Conservation (phyloP, 2,329 filamentous ascomycete species). For the Paraphaeosphaeria minitans region DNA sequence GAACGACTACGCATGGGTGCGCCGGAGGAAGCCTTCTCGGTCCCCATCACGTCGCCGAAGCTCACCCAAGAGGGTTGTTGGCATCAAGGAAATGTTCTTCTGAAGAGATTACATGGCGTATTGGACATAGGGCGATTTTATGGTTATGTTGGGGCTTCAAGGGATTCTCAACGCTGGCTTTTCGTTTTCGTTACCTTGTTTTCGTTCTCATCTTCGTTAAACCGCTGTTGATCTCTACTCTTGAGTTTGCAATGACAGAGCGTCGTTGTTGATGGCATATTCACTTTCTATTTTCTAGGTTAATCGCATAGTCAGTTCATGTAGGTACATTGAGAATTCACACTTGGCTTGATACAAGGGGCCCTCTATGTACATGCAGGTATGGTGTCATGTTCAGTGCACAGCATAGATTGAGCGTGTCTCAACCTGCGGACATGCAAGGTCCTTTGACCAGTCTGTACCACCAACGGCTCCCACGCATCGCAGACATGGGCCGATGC, state of each 20-base stretch:
- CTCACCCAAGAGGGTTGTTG: slow-evolving; percentile 37
- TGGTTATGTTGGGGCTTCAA: not conserved
- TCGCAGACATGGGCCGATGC: not conserved
- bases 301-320: not conserved
- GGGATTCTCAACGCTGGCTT: not conserved
- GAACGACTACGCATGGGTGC: slow-evolving; percentile 54
- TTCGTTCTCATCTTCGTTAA: not conserved
- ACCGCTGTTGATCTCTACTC: slow-evolving; percentile 3
- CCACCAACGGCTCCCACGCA: slow-evolving; percentile 1
- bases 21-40: slow-evolving; percentile 36
- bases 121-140: not conserved
- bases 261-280: not conserved
- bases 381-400: not conserved
- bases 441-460: slow-evolving; percentile 25
- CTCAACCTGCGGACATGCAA: not conserved
- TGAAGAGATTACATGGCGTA: slow-evolving; percentile 9
- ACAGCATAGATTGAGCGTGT: not conserved
- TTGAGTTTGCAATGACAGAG: not conserved
- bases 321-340: slow-evolving; percentile 4
- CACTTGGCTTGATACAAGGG: not conserved
- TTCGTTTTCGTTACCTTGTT: not conserved
- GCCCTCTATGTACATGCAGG: not conserved
- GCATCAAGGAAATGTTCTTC: slow-evolving; percentile 42
- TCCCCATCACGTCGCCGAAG: slow-evolving; percentile 39
- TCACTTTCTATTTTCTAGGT: not conserved